A percentile compares a stretch with the other conserved stretches of the same genome.
These are phyloP conservation scores for Botrytis cinerea DNA, from an alignment of 2,329 filamentous ascomycete species.

Conservation along the genomic window DNA sequence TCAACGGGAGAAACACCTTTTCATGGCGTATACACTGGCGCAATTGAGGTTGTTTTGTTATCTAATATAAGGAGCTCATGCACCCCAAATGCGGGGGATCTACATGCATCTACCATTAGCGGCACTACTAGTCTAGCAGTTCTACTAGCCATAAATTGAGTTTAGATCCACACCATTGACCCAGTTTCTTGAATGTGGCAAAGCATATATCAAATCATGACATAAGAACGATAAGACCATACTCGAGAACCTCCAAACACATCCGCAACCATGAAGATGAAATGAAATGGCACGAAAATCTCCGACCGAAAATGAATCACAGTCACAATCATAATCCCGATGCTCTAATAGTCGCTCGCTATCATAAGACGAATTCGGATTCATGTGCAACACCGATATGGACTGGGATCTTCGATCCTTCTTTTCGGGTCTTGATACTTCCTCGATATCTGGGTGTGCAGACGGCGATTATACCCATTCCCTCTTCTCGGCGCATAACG, in stretches of 20 bases:
- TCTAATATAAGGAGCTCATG: neutral
- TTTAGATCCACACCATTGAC: neutral
- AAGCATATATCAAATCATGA: neutral
- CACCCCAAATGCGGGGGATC: neutral
- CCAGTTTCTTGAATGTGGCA: neutral
- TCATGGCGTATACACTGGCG: neutral
- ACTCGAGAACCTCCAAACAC: neutral
- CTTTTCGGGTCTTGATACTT: neutral
- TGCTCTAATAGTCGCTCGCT: neutral
- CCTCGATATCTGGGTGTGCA: neutral
- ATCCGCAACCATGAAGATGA: neutral
- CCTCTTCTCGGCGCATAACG: neutral
- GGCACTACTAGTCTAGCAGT: neutral
- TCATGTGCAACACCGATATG: neutral
- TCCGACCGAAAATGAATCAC: neutral
- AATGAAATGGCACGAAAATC: neutral
- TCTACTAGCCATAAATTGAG: neutral
- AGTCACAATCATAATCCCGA: neutral
- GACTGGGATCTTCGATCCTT: neutral
- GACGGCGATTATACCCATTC: neutral
- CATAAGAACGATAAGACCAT: neutral
- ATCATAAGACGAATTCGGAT: neutral
- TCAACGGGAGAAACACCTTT: neutral
- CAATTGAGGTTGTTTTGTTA: neutral
- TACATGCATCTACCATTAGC: neutral